Conservation (phyloP, 1,284 basidiomycete species). For the Pseudomicrostroma phylloplanum region DNA sequence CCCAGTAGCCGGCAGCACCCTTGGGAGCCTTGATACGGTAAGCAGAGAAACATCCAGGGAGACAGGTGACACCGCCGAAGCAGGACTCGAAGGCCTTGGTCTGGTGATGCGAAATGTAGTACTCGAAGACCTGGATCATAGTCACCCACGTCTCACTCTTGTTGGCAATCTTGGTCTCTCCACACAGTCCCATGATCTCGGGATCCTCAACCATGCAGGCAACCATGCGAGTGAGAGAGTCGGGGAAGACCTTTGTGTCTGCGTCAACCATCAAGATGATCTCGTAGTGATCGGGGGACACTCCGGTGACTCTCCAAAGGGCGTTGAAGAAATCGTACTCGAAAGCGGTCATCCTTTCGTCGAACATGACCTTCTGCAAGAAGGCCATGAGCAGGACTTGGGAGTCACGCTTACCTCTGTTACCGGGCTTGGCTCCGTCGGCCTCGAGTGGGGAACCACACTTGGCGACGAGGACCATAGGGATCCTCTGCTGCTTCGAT, state of each 20-base stretch:
- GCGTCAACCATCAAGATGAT: slow-evolving; percentile 54
- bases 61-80: slow-evolving; percentile 54
- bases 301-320: slow-evolving; percentile 54
- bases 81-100: slow-evolving; percentile 56
- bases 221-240: slow-evolving; percentile 53
- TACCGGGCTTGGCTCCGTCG: slow-evolving; percentile 86
- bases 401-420: slow-evolving; percentile 95
- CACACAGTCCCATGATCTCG: slow-evolving; percentile 56
- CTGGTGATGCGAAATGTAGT: slow-evolving; percentile 98
- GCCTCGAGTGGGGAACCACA: slow-evolving; percentile 65
- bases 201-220: slow-evolving; percentile 55
- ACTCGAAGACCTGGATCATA: slow-evolving; percentile 72
- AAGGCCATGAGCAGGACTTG: slow-evolving; percentile 65
- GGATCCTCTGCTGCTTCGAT: slow-evolving; percentile 92
- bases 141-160: slow-evolving; percentile 55
- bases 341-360: slow-evolving; percentile 55
- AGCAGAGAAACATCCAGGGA: slow-evolving; percentile 55
- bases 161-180: slow-evolving; percentile 56
- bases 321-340: slow-evolving; percentile 56
- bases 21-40: slow-evolving; percentile 55
- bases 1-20: slow-evolving; percentile 54
- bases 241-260: slow-evolving; percentile 54
- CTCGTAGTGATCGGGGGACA: slow-evolving; percentile 53
- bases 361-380: slow-evolving; percentile 55
- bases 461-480: slow-evolving; percentile 90